Base-by-base conservation (phyloP, 345 rosid species). In the Microthlaspi erraticum region DNA sequence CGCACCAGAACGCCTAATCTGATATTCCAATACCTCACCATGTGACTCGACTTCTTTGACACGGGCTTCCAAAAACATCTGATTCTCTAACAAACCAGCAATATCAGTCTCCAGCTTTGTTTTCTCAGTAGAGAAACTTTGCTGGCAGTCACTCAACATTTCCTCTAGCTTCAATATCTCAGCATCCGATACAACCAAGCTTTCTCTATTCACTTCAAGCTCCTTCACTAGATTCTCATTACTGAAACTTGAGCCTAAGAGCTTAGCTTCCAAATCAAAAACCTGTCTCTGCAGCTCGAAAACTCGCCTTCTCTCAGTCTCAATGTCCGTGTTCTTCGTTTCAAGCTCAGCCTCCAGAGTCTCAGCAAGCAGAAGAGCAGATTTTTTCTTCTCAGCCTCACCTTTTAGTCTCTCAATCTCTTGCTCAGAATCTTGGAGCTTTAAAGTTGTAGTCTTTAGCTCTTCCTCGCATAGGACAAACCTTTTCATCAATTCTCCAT, bases 371-470 rank as follows among this genome's bases (percentile, higher is more conserved):
- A 64, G 29, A 69, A 46, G 20, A 60, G 32, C 38, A 56, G 79
- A 61, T 3, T 80, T 82, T 11, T 59, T 73, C 66, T 75, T 77
- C 60, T 79, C 68, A 32, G 82, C 75, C 64, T 83, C 89, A 46
- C 34, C 42, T 52, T 75, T 87, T 64, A 85, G 79, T 58, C 78
- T 77, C 38, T 71, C 72, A 38, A 78, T 70, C 81, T 87, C 95
- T 77, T 82, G 85, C 77, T 86, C 88, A 26, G 86, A 82, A n/a
- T 58, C 80, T 66, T 56, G 77, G 54, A 85, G 81, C 51, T 80
- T 82, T 31, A 78, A 71, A 60, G 58, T 85, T 6, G 84, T 76
- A 69, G 44, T 64, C 75, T 51, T 80, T 29, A 91, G 63, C 67
- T 84, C 89, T 41, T 84, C 83, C 77, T 84, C 87, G 38, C 65